These are phyloP conservation scores for Tolypocladium nubicola DNA, from an alignment of 2,329 filamentous ascomycete genomes.

Conservation along the genomic window DNA sequence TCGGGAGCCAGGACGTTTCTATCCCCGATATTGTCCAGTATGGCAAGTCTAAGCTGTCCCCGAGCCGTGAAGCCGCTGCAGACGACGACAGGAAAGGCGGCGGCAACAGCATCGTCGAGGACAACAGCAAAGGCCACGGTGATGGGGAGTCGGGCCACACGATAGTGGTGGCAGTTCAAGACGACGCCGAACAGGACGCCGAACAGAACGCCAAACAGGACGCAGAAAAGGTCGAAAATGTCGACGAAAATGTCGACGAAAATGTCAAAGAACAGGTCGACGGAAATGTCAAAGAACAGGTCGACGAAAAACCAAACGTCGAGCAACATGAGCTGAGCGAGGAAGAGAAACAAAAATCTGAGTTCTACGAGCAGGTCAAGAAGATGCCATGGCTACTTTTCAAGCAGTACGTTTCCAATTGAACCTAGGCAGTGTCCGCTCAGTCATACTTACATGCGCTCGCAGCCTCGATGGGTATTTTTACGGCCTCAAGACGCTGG, in stretches of 20 bases:
- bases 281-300: conserved; percentile 3
- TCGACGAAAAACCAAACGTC: conserved; percentile 4
- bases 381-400: conserved; percentile 30
- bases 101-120: too few relatives aligned
- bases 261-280: neutral
- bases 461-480: conserved; percentile 70
- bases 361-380: conserved; percentile 17
- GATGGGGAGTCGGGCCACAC: neutral
- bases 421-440: neutral
- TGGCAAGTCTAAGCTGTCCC: neutral
- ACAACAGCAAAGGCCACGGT: neutral
- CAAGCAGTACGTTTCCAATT: conserved; percentile 19
- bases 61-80: neutral
- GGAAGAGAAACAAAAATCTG: conserved; percentile 15
- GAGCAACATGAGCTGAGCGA: conserved; percentile 14
- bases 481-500: conserved; percentile 62
- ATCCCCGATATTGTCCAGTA: conserved; percentile 3
- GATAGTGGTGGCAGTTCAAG: neutral
- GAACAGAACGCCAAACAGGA: neutral
- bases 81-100: neutral
- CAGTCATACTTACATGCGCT: neutral
- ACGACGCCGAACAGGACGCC: neutral
- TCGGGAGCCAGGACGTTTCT: conserved; percentile 18
- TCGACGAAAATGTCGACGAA: conserved; percentile 8
- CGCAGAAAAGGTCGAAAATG: neutral